These are phyloP conservation scores for Boletus rubropictus DNA, from an alignment of 768 basidiomycete genomes.

Conservation along the genomic window DNA sequence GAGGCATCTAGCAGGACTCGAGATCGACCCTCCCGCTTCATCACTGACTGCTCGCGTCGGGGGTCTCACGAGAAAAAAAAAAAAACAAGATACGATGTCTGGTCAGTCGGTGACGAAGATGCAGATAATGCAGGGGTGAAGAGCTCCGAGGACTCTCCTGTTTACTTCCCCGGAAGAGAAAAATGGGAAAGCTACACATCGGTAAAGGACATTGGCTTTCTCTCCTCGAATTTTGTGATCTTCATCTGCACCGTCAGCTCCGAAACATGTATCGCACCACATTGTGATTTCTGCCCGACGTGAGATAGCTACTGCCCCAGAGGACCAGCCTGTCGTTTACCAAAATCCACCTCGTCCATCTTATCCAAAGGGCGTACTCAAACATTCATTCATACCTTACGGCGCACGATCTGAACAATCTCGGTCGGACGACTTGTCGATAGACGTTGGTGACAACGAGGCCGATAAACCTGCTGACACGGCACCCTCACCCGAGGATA, in stretches of 20 bases:
- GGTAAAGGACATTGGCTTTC: slow-evolving; percentile 34
- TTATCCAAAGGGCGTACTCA: slow-evolving; percentile 57
- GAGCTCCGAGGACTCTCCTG: slow-evolving; percentile 58
- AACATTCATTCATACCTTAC: slow-evolving; percentile 57
- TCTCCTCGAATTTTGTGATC: slow-evolving; percentile 33
- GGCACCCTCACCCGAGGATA: background rate
- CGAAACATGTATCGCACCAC: slow-evolving; percentile 53
- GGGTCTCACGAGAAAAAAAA: slow-evolving; percentile 47
- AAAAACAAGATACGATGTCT: slow-evolving; percentile 55
- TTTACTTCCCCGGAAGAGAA: slow-evolving; percentile 57
- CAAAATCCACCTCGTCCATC: slow-evolving; percentile 52
- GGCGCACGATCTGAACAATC: slow-evolving; percentile 38
- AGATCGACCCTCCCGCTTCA: slow-evolving; percentile 41
- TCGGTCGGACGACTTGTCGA: slow-evolving; percentile 7
- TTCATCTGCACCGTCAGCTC: slow-evolving; percentile 39
- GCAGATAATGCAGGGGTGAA: slow-evolving; percentile 43
- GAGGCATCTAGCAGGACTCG: slow-evolving; percentile 52
- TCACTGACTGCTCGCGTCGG: slow-evolving; percentile 42
- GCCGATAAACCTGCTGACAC: slow-evolving; percentile 13
- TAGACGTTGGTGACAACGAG: slow-evolving; percentile 24
- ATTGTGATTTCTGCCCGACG: slow-evolving; percentile 53
- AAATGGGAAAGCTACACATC: slow-evolving; percentile 52
- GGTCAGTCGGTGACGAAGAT: slow-evolving; percentile 48
- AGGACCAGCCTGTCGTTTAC: slow-evolving; percentile 19
- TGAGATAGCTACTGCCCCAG: slow-evolving; percentile 21